phyloP scores from a whole-genome alignment of 179 eudicot genomes.

The Beta macrorhiza region DNA sequence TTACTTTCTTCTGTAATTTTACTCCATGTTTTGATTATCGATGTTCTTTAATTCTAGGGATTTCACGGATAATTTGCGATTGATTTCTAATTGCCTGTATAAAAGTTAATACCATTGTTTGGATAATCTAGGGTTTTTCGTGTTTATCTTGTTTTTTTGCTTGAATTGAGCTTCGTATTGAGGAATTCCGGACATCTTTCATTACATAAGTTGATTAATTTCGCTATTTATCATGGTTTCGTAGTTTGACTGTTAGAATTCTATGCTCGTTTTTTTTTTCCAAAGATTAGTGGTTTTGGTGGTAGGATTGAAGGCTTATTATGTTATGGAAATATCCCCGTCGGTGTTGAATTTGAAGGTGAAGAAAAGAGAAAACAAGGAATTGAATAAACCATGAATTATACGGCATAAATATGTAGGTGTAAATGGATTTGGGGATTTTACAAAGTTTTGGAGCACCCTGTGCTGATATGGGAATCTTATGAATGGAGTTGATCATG shows the following conservation, averaged over 20 bases:
- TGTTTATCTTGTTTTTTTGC: background rate
- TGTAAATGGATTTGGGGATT: background rate
- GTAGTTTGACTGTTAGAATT: background rate
- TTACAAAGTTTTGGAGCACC: background rate
- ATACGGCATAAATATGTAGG: background rate
- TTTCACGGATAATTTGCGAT: background rate
- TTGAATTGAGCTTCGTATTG: background rate
- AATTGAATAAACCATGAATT: background rate
- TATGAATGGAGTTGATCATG: background rate
- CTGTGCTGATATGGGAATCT: background rate
- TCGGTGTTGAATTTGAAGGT: background rate
- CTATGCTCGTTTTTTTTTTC: background rate
- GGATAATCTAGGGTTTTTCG: background rate
- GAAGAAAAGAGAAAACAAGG: background rate
- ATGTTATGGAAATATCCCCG: background rate
- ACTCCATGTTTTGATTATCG: background rate
- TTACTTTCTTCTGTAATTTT: background rate
- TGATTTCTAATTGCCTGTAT: background rate
- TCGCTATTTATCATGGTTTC: background rate
- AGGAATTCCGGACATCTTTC: background rate
- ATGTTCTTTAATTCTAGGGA: conserved; percentile 9
- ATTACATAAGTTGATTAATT: background rate
- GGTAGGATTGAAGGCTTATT: background rate
- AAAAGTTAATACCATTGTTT: background rate
- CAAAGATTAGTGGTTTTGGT: background rate